Evolutionary conservation across 1,284 basidiomycete genomes (phyloP).

Genomic region (Vanrija sp.): DNA sequence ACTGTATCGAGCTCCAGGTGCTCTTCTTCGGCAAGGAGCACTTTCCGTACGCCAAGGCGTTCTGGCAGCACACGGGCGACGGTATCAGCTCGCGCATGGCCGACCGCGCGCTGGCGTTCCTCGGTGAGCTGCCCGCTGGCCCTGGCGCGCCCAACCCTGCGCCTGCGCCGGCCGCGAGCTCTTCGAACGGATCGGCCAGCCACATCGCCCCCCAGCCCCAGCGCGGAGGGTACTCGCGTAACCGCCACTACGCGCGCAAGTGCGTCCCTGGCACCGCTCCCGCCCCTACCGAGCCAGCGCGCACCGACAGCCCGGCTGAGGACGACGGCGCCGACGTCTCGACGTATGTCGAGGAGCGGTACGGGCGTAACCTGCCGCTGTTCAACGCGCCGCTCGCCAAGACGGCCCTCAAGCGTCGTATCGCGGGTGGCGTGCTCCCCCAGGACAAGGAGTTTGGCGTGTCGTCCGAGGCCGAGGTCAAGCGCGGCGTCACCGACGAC

Average conservation of each 20-base stretch:
- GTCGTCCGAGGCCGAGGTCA: constrained; percentile 20
- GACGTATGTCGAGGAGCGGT: constrained; percentile 81
- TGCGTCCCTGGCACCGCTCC: neutral
- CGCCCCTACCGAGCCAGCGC: neutral
- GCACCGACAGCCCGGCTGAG: constrained; percentile 33
- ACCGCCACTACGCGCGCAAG: constrained; percentile 39
- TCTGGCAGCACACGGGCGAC: constrained; percentile 93
- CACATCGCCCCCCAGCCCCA: neutral
- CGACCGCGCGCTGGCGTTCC: constrained; percentile 70
- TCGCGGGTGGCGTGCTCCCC: constrained; percentile 77
- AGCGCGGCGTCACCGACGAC: constrained; percentile 60
- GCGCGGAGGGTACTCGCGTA: constrained; percentile 47
- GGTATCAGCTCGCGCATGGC: constrained; percentile 86
- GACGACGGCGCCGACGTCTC: constrained; percentile 51
- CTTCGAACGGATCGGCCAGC: neutral
- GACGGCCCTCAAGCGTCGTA: constrained; percentile 75
- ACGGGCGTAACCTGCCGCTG: constrained; percentile 85
- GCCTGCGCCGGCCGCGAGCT: neutral
- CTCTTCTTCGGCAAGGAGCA: constrained; percentile 69
- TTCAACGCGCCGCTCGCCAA: constrained; percentile 73
- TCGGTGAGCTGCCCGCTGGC: constrained; percentile 52
- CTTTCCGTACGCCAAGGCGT: constrained; percentile 74
- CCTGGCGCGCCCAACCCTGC: neutral
- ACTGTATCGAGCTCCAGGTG: constrained; percentile 65
- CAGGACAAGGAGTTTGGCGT: constrained; percentile 51